Evolutionary conservation across 148 eudicot genomes (phyloP), one percentile per base, ranked within the genome.

Genomic region (Chenopodium berlandieri): DNA sequence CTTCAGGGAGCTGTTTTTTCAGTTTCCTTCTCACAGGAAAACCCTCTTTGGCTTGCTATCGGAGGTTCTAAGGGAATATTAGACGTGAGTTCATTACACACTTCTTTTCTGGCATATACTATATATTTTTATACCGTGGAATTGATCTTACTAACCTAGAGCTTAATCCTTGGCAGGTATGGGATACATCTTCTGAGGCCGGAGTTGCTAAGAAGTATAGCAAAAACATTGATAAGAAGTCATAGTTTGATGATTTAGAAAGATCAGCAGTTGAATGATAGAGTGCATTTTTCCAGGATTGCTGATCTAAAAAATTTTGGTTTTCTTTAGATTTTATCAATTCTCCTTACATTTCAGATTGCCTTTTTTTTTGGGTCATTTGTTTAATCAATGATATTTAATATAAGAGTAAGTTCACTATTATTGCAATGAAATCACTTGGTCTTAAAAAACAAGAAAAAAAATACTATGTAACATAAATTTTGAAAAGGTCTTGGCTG

Each of bases 21-120:
- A 19, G 82, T 95, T 79, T 89, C 89, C 11, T 95, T 95, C 84
- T 92, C 97, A 63, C 92, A 86, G 69, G 97, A 93, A 71, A 87
- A 86, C 76, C 97, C 99, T 22, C 86, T 85, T 71, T 79, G 89
- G 85, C 89, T 95, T 74, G 99, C 99, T 19, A 84, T 95, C 30
- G 98, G 94, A 82, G 98, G 98, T 62, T 92, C 98, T 2, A 92
- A 93, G 82, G 98, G 98, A 66, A 95, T 73, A 85, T 75, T 95
- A 81, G 88, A 91, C 79, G 98, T 95, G 74, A 84, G 91, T 87
- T 22, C 74, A 34, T 3, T 20, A 9, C 27, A 48, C 3, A 34
- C 34, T 52, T 13, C 3, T 22, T 62, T 5, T 71, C n/a, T 62
- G 16, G 23, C 23, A 27, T 52, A 11, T 58, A 19, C 20, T 2